These are phyloP conservation scores for Cyclocybe aegerita DNA, from an alignment of 768 basidiomycete species.

Conservation along the genomic window DNA sequence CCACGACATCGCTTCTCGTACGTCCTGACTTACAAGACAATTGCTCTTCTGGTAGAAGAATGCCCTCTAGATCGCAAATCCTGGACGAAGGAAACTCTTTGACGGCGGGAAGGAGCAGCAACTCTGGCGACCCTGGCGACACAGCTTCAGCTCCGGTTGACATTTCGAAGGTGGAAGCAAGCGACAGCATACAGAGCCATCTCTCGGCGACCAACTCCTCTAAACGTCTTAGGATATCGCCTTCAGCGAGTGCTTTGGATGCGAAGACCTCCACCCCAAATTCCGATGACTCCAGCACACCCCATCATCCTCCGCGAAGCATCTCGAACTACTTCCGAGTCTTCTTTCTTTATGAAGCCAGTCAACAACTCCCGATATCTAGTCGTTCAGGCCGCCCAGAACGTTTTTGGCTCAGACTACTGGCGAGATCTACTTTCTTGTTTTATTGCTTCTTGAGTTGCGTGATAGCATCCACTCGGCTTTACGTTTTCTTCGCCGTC, in stretches of 20 bases:
- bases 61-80: too few relatives aligned
- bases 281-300: not conserved
- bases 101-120: not conserved
- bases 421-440: constrained; percentile 29
- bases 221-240: constrained; percentile 35
- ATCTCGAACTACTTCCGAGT: not conserved
- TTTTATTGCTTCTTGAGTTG: constrained; percentile 44
- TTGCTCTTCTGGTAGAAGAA: too few relatives aligned
- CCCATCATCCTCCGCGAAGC: not conserved
- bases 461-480: constrained; percentile 31
- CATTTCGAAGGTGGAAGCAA: constrained; percentile 24
- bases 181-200: constrained; percentile 45
- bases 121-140: not conserved
- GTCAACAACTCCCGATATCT: not conserved
- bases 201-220: constrained; percentile 41
- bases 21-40: too few relatives aligned
- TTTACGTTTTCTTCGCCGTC: constrained; percentile 17
- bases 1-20: too few relatives aligned
- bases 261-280: not conserved
- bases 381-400: constrained; percentile 11
- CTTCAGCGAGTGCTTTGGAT: not conserved
- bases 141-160: constrained; percentile 11
- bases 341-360: not conserved
- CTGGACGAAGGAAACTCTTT: not conserved
- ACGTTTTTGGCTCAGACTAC: constrained; percentile 27